Evolutionary conservation across 139 green algal species (phyloP), one percentile per base, ranked within the genome.

Genomic region (Coelastrella sp.): DNA sequence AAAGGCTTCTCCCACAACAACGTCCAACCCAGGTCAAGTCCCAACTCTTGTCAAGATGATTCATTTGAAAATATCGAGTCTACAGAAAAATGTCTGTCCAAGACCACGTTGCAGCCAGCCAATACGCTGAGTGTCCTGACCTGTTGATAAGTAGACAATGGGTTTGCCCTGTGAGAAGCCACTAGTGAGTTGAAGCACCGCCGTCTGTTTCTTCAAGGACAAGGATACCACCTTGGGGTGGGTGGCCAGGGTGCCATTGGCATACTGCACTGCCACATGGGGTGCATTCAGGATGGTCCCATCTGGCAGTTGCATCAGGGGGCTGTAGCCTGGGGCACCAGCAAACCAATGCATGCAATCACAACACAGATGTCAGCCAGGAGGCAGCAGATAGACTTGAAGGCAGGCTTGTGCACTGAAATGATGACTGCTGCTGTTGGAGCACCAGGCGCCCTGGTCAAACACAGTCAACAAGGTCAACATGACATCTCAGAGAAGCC

Each of bases 271-370:
- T 19, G 61, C 84, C 11, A 89, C 84, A 19, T 89, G 84, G 8
- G 84, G 84, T 20, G 84, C 84, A 56, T 89, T 89, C 27, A 89
- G 63, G 65, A 89, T 78, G 8, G 66, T 63, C 63, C 84, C 84
- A 56, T 78, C 84, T 8, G 80, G 66, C 84, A 66, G 84, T 65
- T 49, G 84, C 68, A 86, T 9, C 66, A 89, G 84, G 7, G 84
- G 84, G 25, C 27, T 72, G 84, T 89, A 89, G n/a, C 84, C 84
- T 68, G 82, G 3, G 35, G 63, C n/a, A 60, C 17, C 25, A 57
- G 22, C 10, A 17, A 11, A 80, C 12, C n/a, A n/a, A n/a, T n/a
- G 5, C n/a, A 14, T 27, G n/a, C 17, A 7, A 49, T 17, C 14
- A 63, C 4, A 70, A 15, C 63, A 70, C 63, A 70, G 63, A 70